A percentile compares a stretch with the other conserved stretches of the same genome.
Conservation (phyloP, 768 basidiomycete genomes). For the Xanthoconium purpureum region DNA sequence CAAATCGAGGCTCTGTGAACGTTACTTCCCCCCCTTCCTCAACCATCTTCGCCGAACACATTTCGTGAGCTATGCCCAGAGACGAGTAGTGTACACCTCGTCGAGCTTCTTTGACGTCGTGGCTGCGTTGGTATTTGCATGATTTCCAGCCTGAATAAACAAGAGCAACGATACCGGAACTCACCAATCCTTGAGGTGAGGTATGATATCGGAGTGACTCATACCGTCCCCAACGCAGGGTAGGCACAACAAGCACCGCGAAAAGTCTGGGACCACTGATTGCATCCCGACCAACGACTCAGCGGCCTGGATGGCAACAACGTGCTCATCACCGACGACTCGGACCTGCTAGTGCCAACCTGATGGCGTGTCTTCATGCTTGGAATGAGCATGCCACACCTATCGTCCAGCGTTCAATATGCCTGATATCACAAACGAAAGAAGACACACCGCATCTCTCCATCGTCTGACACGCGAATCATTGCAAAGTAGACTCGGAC, state of each 20-base stretch:
- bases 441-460: slow-evolving; percentile 9
- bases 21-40: too few relatives aligned
- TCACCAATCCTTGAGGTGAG: not conserved
- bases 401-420: not conserved
- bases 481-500: not conserved
- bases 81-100: not conserved
- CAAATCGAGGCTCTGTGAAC: too few relatives aligned
- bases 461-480: not conserved
- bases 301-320: not conserved
- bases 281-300: not conserved
- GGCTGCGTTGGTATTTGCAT: not conserved
- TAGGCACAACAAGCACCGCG: not conserved
- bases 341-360: too few relatives aligned
- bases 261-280: too few relatives aligned
- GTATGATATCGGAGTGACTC: too few relatives aligned
- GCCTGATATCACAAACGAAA: not conserved
- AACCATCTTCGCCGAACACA: too few relatives aligned
- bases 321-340: not conserved
- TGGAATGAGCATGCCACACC: not conserved
- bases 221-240: not conserved
- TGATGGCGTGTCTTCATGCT: not conserved
- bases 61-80: not conserved
- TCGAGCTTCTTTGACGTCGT: not conserved
- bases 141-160: not conserved
- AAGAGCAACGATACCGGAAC: not conserved